Percentiles rank a stretch among this genome's conserved stretches.
These are phyloP conservation scores for Rhizopus stolonifer DNA, from an alignment of 371 early-diverging fungal species.

Conservation along the genomic window DNA sequence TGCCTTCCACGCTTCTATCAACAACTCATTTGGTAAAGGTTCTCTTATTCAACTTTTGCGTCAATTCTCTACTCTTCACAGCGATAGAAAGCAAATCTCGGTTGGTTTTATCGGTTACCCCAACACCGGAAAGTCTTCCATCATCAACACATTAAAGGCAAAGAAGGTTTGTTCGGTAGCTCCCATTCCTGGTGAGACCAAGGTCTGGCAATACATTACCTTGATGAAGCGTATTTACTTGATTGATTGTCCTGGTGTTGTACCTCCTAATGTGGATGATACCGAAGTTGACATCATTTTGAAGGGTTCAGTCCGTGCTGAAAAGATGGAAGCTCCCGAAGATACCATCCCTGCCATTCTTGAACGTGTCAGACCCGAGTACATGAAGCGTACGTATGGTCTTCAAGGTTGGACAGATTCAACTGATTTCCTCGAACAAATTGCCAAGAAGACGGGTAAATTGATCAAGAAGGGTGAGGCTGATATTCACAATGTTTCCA, in stretches of 20 bases:
- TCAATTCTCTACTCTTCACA: slow-evolving; percentile 94
- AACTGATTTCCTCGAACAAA: slow-evolving; percentile 88
- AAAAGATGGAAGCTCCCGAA: slow-evolving; percentile 94
- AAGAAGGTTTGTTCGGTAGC: slow-evolving; percentile 99
- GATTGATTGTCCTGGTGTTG: slow-evolving; percentile 99
- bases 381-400: slow-evolving; percentile 89
- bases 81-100: slow-evolving; percentile 96
- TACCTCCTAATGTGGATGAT: slow-evolving; percentile 86
- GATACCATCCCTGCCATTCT: slow-evolving; percentile 90
- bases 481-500: slow-evolving; percentile 90
- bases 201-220: slow-evolving; percentile 99
- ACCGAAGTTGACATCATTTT: slow-evolving; percentile 95
- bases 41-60: slow-evolving; percentile 96
- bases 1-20: slow-evolving; percentile 98
- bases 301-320: slow-evolving; percentile 97
- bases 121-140: slow-evolving; percentile 95
- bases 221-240: slow-evolving; percentile 98
- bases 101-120: slow-evolving; percentile 99
- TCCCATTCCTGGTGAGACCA: slow-evolving; percentile 99
- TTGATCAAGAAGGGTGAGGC: slow-evolving; percentile 97
- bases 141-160: slow-evolving; percentile 97
- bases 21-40: slow-evolving; percentile 98
- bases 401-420: slow-evolving; percentile 82
- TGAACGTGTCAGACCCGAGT: slow-evolving; percentile 84
- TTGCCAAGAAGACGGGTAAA: slow-evolving; percentile 91